phyloP scores from a whole-genome alignment of 2,329 filamentous ascomycete species.

The Rhinocladiella mackenziei region DNA sequence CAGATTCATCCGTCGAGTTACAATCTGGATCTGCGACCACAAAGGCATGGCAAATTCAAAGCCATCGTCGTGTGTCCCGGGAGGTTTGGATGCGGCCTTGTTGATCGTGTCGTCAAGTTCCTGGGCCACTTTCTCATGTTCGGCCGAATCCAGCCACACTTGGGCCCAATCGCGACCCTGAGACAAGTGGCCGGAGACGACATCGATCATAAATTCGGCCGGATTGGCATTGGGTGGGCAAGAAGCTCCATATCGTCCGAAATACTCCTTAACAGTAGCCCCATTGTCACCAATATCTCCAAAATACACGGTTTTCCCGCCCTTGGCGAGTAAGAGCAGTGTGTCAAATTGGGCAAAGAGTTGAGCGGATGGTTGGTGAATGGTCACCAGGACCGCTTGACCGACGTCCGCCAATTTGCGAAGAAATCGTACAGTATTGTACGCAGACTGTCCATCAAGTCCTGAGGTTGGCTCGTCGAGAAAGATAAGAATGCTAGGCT shows the following conservation, averaged over 20 bases:
- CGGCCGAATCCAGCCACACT: constrained; percentile 63
- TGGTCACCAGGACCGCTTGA: constrained; percentile 67
- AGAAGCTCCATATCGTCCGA: constrained; percentile 58
- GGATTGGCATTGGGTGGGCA: constrained; percentile 60
- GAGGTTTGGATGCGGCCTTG: constrained; percentile 40
- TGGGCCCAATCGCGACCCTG: constrained; percentile 64
- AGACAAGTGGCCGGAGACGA: constrained; percentile 47
- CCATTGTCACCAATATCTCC: constrained; percentile 65
- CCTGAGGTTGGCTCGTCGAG: constrained; percentile 68
- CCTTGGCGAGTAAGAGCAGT: constrained; percentile 61
- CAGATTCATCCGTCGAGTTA: constrained; percentile 64
- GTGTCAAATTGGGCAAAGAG: constrained; percentile 68
- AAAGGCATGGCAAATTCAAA: constrained; percentile 64
- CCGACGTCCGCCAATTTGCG: constrained; percentile 62
- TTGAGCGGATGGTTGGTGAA: constrained; percentile 64
- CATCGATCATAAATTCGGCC: constrained; percentile 45
- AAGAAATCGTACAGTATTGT: constrained; percentile 62
- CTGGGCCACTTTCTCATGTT: constrained; percentile 53
- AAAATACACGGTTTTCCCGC: constrained; percentile 69
- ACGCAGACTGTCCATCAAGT: constrained; percentile 64
- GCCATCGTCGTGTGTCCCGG: constrained; percentile 41
- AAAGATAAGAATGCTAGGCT: constrained; percentile 64
- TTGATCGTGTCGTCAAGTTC: constrained; percentile 63
- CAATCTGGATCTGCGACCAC: constrained; percentile 58
- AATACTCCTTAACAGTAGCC: constrained; percentile 61